Evolutionary conservation across 768 basidiomycete species (phyloP), one percentile per base, ranked within the genome.

Genomic region (Trametes cubensis): DNA sequence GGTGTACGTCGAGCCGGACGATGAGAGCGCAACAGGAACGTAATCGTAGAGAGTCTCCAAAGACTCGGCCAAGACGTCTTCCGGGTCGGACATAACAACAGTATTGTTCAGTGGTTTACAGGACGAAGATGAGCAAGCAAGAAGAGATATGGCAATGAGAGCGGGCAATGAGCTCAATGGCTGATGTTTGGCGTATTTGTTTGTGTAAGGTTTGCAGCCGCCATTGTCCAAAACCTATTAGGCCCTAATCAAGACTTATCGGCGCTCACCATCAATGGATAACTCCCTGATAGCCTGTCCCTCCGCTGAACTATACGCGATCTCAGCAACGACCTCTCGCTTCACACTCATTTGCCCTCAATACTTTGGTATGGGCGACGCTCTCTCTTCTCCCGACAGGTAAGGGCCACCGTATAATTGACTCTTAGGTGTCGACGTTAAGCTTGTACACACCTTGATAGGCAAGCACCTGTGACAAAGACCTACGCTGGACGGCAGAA

Each of bases 21-120:
- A 81, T 5, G 85, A 83, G 42, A 85, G 75, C 0, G 85, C 81
- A 66, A 91, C 80, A 3, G 88, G 88, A 20, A 77, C 74, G 66
- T 85, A 79, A 55, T 81, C 84, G 62, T 89, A 92, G 17, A 92
- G 78, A 0, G 74, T 78, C 65, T 84, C 77, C 28, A 92, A 77
- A 8, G 89, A 85, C 53, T 81, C 79, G 21, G 80, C 84, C n/a
- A 92, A 76, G 38, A 92, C 80, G 44, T 92, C 90, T 70, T 88
- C 87, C 21, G 85, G 81, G 57, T 84, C 81, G 6, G 59, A 13
- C 67, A 68, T 65, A 25, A 8, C 18, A 41, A n/a, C 25, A 25
- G 3, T 2, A 6, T 10, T 10, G 10, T 11, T 34, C 34, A 34
- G 34, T 10, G 20, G 8, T 18, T 44, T 4, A 15, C 53, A 15